Base-by-base conservation (phyloP, 352 stramenopile species). In the Globisporangium canariense region DNA sequence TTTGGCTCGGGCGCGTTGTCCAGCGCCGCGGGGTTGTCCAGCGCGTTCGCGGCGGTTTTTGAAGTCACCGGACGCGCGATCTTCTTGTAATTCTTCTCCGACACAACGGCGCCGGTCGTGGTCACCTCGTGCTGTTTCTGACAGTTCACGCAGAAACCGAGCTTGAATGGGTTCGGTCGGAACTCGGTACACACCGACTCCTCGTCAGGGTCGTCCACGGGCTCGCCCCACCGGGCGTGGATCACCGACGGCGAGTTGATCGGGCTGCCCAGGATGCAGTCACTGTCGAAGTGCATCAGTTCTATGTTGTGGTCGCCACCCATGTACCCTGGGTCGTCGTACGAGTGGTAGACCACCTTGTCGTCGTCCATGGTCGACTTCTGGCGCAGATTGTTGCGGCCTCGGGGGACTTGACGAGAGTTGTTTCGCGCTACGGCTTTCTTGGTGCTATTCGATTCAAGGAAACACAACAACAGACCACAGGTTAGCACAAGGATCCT, bases 141-240 rank as follows among this genome's bases (percentile, higher is more conserved):
- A 71, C 87, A 96, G 71, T 96, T 96, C 64, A 96, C 84, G 68
- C 87, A 96, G 64, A 94, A 96, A 6, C 87, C 87, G 22, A 93
- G 67, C 66, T 92, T 92, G 66, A 96, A 96, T 34, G 86, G 83
- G 60, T 96, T 96, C 0, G 85, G 79, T 22, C 73, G 45, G 63
- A 88, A 96, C n/a, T 96, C 87, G 2, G 75, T 83, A 58, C 87
- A 96, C 58, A 93, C 65, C 40, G 79, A 83, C 54, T 90, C 83
- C 69, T 96, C 83, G 58, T 96, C 87, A 5, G 85, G 85, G 58
- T 93, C 87, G 60, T 93, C 84, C 46, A 88, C 83, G 0, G 83
- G 81, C 54, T 96, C 87, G 4, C 87, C 87, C 87, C 87, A 96
- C 8, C 87, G 87, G 28, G 87, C 87, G 66, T 96, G 85, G 55